These are phyloP conservation scores for Liriodendron chinense DNA, from an alignment of 164 flowering plant genomes.

Conservation along the genomic window DNA sequence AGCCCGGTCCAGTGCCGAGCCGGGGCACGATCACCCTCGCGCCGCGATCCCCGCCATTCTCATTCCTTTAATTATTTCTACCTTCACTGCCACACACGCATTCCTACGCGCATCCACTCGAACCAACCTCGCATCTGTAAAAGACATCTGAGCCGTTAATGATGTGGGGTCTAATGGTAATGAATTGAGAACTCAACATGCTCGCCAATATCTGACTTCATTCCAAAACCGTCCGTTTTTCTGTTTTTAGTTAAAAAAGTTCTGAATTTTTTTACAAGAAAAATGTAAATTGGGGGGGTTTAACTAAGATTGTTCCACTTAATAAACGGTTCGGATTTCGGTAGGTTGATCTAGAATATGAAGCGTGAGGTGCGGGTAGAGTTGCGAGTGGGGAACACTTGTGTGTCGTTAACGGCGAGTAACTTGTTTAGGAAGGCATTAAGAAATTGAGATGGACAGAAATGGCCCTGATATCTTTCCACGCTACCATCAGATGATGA, in stretches of 20 bases:
- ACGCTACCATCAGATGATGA: background rate
- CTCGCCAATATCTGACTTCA: no score
- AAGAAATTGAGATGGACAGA: background rate
- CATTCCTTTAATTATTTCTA: background rate
- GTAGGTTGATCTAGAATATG: background rate
- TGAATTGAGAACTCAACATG: background rate
- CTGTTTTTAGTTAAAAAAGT: no score
- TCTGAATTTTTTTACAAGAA: no score
- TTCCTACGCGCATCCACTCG: background rate
- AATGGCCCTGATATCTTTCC: background rate
- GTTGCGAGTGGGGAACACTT: no score
- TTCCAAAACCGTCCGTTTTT: no score
- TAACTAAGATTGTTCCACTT: background rate
- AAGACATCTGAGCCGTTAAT: background rate
- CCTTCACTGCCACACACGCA: background rate
- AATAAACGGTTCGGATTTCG: background rate
- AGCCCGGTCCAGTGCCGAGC: background rate
- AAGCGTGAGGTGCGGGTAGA: background rate
- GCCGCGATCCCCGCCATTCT: conserved; percentile 2
- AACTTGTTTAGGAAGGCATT: background rate
- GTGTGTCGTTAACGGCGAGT: background rate
- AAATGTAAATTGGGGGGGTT: background rate
- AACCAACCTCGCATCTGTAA: background rate
- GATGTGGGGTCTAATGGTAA: background rate
- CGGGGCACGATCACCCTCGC: background rate